Evolutionary conservation across 2,329 filamentous ascomycete genomes (phyloP).

Genomic region (Aspergillus jensenii): DNA sequence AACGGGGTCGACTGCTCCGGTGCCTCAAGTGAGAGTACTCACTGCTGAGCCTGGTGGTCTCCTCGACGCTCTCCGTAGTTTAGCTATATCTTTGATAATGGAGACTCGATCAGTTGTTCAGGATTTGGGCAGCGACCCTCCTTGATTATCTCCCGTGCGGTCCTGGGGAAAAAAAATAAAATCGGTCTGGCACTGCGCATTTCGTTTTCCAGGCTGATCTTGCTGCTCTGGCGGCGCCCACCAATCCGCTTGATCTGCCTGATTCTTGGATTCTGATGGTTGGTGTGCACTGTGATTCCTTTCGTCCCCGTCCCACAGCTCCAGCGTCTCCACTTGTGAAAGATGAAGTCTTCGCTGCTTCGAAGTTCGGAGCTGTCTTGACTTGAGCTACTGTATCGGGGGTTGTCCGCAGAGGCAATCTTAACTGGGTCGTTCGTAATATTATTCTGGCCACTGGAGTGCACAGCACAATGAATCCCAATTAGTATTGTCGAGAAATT

Average conservation of each 20-base stretch:
- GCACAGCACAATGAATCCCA: too few species aligned
- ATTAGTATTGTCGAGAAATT: not conserved
- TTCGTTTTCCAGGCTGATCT: not conserved
- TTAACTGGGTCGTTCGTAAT: not conserved
- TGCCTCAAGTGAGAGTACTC: too few species aligned
- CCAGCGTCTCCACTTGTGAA: not conserved
- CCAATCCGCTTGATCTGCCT: constrained; percentile 1
- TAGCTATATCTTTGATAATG: not conserved
- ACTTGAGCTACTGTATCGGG: not conserved
- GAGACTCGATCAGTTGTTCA: not conserved
- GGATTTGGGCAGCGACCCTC: constrained; percentile 19
- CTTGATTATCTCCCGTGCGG: constrained; percentile 5
- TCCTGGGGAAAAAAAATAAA: constrained; percentile 7
- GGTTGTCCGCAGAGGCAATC: not conserved
- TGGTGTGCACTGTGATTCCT: not conserved
- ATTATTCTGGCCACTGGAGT: too few species aligned
- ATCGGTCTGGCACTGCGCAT: constrained; percentile 1
- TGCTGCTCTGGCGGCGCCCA: not conserved
- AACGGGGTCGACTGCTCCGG: too few species aligned
- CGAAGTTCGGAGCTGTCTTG: not conserved
- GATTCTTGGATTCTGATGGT: not conserved
- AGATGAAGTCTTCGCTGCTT: not conserved
- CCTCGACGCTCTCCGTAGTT: not conserved
- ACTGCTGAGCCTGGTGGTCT: too few species aligned
- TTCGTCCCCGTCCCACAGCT: not conserved